Evolutionary conservation across 2,329 filamentous ascomycete species (phyloP), one percentile per base, ranked within the genome.

Genomic region (Aspergillus viridinutans): DNA sequence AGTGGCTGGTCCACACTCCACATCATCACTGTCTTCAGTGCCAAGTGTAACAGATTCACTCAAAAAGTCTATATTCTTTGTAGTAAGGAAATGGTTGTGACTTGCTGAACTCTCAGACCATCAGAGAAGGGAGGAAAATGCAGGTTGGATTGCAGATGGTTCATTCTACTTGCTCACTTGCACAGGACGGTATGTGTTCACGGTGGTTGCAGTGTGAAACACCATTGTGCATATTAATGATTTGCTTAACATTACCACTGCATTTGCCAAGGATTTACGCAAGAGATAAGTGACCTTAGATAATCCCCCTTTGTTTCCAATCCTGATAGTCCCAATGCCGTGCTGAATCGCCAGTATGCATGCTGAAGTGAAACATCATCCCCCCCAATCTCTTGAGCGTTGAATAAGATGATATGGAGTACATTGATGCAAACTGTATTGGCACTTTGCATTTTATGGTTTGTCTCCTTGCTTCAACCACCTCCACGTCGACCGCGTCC

Each of bases 151-250:
- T 57, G 45, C 38, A 45, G 50, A 35, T 38, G 32, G 14, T 38
- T 38, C 32, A 14, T 47, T 55, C 49, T 52, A 59, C 54, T 49
- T 59, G 56, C 54, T 20, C 3, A 9, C 20, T 14, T 23, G 42
- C 6, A 21, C 28, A n/a, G n/a, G 3, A 29, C 12, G 9, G 4
- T 45, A 45, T 20, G 42, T 45, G 42, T 45, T 12, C 42, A 45
- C 49, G 49, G 49, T 53, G 49, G 49, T 61, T 57, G 57, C 59
- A 59, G 29, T 49, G 25, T 61, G 59, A 61, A 61, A 61, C 59
- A 55, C 35, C 49, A 45, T 12, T 23, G 42, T 52, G 54, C 58
- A 48, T 54, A 49, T 52, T 48, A 45, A 51, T 28, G 17, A 42
- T 17, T n/a, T 45, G 21, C 45, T 51, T 45, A 6, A 7, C 32